Evolutionary conservation across 2,329 filamentous ascomycete species (phyloP).

Genomic region (Chrysoporthe cubensis): DNA sequence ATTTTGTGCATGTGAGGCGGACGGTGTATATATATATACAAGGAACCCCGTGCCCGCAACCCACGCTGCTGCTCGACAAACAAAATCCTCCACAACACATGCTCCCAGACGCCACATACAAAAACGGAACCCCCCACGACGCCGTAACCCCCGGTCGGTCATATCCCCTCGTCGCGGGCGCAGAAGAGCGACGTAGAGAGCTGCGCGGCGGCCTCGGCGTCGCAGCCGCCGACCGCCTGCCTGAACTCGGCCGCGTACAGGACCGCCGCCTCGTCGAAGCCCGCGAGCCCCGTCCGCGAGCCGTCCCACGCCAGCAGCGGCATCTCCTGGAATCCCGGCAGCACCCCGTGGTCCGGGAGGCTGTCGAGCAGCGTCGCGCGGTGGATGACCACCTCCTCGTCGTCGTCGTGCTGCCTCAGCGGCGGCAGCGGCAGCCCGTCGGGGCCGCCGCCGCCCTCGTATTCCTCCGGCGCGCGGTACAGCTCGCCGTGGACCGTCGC

Average conservation of each 20-base stretch:
- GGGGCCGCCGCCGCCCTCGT: constrained; percentile 38
- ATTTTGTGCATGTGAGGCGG: not conserved
- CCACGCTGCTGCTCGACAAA: not conserved
- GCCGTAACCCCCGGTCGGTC: not conserved
- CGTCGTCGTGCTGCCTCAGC: constrained; percentile 26
- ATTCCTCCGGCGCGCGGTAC: constrained; percentile 73
- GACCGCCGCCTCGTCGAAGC: constrained; percentile 48
- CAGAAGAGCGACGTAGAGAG: constrained; percentile 66
- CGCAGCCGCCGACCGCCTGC: constrained; percentile 69
- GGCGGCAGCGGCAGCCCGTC: constrained; percentile 25
- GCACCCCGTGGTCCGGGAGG: constrained; percentile 47
- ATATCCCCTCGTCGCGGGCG: constrained; percentile 40
- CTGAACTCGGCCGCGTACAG: constrained; percentile 65
- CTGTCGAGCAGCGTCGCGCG: constrained; percentile 51
- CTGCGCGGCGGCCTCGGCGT: constrained; percentile 33
- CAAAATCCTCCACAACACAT: not conserved
- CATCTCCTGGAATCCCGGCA: constrained; percentile 51
- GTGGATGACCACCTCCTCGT: constrained; percentile 33
- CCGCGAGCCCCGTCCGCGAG: constrained; percentile 42
- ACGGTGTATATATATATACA: constrained; percentile 15
- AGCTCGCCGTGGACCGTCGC: constrained; percentile 80
- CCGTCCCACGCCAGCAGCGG: constrained; percentile 71
- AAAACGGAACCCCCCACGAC: not conserved
- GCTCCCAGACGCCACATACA: constrained; percentile 17
- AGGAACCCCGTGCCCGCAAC: not conserved